A percentile compares a stretch with the other conserved stretches of the same genome.
phyloP scores from a whole-genome alignment of 208 protist genomes.

The Leishmania major region DNA sequence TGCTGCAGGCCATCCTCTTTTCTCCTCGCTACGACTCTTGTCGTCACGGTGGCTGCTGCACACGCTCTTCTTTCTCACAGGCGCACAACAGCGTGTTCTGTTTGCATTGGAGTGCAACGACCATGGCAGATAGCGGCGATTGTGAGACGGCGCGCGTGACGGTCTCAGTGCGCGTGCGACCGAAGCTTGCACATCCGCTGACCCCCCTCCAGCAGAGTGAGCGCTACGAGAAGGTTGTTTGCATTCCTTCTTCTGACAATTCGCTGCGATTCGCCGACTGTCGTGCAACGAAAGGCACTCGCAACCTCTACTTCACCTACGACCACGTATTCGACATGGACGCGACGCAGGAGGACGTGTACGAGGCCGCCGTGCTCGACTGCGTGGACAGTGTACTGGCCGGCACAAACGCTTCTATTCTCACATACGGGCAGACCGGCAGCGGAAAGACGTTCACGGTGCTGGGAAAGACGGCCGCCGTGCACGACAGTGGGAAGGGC shows the following conservation, averaged over 20 bases:
- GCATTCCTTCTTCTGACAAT: slow-evolving; percentile 43
- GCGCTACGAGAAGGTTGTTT: slow-evolving; percentile 58
- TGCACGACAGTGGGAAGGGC: slow-evolving; percentile 19
- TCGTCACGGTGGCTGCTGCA: background rate
- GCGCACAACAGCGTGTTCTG: background rate
- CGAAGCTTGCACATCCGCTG: slow-evolving; percentile 44
- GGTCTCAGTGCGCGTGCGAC: slow-evolving; percentile 74
- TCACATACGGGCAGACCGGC: slow-evolving; percentile 88
- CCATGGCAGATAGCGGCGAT: slow-evolving; percentile 10
- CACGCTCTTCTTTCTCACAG: background rate
- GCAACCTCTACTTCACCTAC: slow-evolving; percentile 40
- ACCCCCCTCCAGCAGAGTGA: slow-evolving; percentile 51
- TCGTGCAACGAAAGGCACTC: slow-evolving; percentile 25
- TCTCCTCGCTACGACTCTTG: background rate
- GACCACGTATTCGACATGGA: slow-evolving; percentile 76
- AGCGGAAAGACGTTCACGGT: slow-evolving; percentile 90
- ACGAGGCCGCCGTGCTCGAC: slow-evolving; percentile 63
- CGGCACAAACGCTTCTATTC: slow-evolving; percentile 63
- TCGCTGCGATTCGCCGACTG: slow-evolving; percentile 53
- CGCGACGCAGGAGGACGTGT: slow-evolving; percentile 74
- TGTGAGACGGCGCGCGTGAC: slow-evolving; percentile 33
- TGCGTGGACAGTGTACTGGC: slow-evolving; percentile 60
- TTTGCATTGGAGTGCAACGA: background rate
- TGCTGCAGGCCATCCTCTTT: background rate
- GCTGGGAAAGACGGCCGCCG: slow-evolving; percentile 25